Conservation (phyloP, 768 basidiomycete genomes). For the Boletus pseudo-olivaceus region DNA sequence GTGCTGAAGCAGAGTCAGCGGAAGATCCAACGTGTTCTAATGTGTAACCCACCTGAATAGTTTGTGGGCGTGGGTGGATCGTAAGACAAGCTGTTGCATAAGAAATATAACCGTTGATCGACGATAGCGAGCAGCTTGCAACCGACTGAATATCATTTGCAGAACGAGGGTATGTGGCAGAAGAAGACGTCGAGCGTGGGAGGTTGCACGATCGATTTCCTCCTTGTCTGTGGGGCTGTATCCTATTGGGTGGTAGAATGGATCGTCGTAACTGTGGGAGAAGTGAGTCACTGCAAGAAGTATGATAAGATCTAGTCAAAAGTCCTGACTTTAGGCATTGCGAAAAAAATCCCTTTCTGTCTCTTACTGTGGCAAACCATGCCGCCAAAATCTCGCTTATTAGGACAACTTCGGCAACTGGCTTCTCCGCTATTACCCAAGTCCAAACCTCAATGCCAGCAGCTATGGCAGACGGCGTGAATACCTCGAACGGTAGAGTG, state of each 20-base stretch:
- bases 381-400: constrained; percentile 84
- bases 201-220: constrained; percentile 67
- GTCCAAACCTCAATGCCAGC: constrained; percentile 94
- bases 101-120: constrained; percentile 81
- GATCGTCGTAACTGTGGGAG: constrained; percentile 72
- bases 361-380: constrained; percentile 80
- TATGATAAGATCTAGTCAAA: constrained; percentile 9
- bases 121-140: constrained; percentile 91
- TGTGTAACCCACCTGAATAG: constrained; percentile 61
- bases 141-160: constrained; percentile 84
- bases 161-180: constrained; percentile 81
- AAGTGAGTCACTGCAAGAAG: constrained; percentile 4
- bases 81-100: constrained; percentile 78
- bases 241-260: constrained; percentile 79
- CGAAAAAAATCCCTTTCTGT: constrained; percentile 82
- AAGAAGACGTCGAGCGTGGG: constrained; percentile 70
- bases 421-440: constrained; percentile 88
- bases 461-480: constrained; percentile 80
- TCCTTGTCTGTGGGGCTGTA: constrained; percentile 91
- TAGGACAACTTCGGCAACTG: constrained; percentile 74
- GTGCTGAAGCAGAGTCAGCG: constrained; percentile 49
- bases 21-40: background rate
- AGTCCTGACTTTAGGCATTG: constrained; percentile 66
- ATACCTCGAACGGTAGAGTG: constrained; percentile 81
- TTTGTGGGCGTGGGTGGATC: constrained; percentile 68